A percentile compares a stretch with the other conserved stretches of the same genome.
These are phyloP conservation scores for Venturia nashicola DNA, from an alignment of 2,329 filamentous ascomycete genomes.

Conservation along the genomic window DNA sequence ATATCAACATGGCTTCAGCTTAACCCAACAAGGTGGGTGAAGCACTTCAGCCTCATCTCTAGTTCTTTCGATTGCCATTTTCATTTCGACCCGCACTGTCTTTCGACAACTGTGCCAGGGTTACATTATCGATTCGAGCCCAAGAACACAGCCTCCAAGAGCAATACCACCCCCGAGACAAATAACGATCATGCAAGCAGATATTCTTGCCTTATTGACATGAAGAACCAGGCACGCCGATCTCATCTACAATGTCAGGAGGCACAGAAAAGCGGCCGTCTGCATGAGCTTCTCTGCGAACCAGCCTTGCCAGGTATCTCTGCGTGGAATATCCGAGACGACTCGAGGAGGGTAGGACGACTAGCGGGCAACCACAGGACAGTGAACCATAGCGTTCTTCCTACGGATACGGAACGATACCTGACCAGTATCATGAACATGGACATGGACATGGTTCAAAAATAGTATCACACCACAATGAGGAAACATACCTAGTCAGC, in stretches of 20 bases:
- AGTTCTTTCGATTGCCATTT: background rate
- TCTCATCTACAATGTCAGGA: background rate
- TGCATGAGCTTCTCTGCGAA: background rate
- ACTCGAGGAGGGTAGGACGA: background rate
- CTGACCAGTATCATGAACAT: background rate
- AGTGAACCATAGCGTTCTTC: background rate
- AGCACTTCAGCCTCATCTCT: background rate
- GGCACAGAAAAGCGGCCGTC: background rate
- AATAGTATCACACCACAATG: background rate
- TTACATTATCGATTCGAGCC: background rate
- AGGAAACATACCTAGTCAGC: background rate
- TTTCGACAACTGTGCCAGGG: background rate
- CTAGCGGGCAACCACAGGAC: background rate
- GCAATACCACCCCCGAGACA: background rate
- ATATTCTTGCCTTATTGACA: background rate
- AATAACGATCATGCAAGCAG: background rate
- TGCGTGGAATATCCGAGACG: background rate
- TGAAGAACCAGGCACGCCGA: background rate
- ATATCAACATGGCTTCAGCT: background rate
- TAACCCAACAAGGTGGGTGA: background rate
- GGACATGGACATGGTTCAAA: background rate
- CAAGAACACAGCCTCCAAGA: background rate
- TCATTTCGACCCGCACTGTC: background rate
- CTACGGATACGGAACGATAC: background rate
- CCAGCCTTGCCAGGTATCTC: background rate